Evolutionary conservation across 2,329 filamentous ascomycete genomes (phyloP).

Genomic region (Trichoderma guizhouense): DNA sequence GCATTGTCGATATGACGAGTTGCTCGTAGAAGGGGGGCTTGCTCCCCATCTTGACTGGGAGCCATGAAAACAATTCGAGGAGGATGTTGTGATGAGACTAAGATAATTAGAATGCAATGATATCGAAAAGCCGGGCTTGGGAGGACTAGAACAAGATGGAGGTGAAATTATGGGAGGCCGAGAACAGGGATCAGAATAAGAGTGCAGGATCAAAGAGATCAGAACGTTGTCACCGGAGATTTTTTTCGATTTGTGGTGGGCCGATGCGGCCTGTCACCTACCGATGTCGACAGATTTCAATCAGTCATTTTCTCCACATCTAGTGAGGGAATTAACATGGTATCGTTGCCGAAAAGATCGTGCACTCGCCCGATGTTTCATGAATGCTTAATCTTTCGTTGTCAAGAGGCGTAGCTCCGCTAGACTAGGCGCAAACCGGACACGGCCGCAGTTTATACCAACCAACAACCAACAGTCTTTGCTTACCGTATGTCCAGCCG

Average conservation of each 20-base stretch:
- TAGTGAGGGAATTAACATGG: neutral
- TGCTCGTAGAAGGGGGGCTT: conserved; percentile 5
- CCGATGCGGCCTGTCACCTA: neutral
- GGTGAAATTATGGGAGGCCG: too few species aligned
- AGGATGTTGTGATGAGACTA: neutral
- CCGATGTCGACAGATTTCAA: neutral
- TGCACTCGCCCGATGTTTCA: neutral
- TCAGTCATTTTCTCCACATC: neutral
- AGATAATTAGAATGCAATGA: neutral
- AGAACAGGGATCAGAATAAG: neutral
- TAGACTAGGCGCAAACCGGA: neutral
- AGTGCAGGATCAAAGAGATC: neutral
- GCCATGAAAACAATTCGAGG: neutral
- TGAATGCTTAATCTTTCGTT: neutral
- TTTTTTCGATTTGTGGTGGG: too few species aligned
- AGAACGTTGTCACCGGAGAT: too few species aligned
- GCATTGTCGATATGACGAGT: neutral
- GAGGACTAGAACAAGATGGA: neutral
- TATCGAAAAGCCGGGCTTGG: neutral
- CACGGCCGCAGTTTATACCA: neutral
- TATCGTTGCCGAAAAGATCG: neutral
- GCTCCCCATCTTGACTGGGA: conserved; percentile 6
- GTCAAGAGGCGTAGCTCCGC: neutral
- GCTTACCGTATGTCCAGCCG: neutral
- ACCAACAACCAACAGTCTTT: neutral